phyloP scores from a whole-genome alignment of 768 basidiomycete species.

The Tulasnella sp. region DNA sequence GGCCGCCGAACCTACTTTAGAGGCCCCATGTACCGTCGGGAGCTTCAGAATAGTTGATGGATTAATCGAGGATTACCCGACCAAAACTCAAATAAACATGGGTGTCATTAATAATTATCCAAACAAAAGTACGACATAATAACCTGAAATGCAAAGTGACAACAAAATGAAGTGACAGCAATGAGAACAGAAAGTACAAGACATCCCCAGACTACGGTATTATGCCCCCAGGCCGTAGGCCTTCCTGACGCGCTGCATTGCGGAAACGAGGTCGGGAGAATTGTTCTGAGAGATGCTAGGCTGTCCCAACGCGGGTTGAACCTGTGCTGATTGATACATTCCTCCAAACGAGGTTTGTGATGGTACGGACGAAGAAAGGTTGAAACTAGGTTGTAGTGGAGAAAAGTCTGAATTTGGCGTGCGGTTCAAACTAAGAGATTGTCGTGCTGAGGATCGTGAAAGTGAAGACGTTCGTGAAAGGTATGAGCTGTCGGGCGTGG shows the following conservation, averaged over 20 bases:
- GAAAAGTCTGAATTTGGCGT: background rate
- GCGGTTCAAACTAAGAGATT: background rate
- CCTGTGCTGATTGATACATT: slow-evolving; percentile 10
- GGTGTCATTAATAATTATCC: slow-evolving; percentile 17
- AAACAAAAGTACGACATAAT: slow-evolving; percentile 13
- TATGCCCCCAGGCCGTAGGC: slow-evolving; percentile 16
- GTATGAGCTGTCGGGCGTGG: slow-evolving; percentile 1
- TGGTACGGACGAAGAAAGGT: background rate
- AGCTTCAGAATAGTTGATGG: background rate
- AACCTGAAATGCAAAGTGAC: background rate
- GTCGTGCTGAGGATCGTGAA: slow-evolving; percentile 7
- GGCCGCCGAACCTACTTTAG: background rate
- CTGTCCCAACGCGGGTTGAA: background rate
- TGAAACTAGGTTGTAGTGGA: background rate
- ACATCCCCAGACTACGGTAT: background rate
- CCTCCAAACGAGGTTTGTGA: background rate
- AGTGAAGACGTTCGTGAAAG: slow-evolving; percentile 5
- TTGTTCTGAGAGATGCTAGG: slow-evolving; percentile 1
- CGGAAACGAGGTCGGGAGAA: background rate
- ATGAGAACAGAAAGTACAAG: slow-evolving; percentile 4
- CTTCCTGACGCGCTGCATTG: slow-evolving; percentile 13
- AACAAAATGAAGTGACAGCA: background rate
- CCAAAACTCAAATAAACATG: slow-evolving; percentile 4
- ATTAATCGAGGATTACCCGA: background rate
- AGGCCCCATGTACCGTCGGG: background rate